phyloP scores from a whole-genome alignment of 1,139 yeast genomes.

The Yamadazyma trypodendri region DNA sequence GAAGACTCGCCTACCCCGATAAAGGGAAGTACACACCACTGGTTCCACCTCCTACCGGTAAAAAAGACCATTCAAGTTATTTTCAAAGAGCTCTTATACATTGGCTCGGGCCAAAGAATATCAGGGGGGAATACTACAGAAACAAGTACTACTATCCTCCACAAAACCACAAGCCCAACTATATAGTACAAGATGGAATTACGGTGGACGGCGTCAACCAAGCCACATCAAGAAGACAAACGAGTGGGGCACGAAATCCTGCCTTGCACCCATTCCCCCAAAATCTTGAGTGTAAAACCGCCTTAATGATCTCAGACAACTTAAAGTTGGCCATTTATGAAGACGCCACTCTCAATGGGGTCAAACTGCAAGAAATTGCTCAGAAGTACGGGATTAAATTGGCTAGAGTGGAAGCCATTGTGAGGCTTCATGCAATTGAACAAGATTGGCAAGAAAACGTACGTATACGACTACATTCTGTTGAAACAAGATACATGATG shows the following conservation, averaged over 20 bases:
- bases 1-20: slow-evolving; percentile 31
- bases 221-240: not conserved
- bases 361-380: slow-evolving; percentile 72
- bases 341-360: slow-evolving; percentile 52
- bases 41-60: slow-evolving; percentile 24
- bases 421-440: slow-evolving; percentile 67
- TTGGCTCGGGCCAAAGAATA: slow-evolving; percentile 81
- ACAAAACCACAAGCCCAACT: slow-evolving; percentile 71
- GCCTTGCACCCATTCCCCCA: slow-evolving; percentile 74
- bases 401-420: slow-evolving; percentile 83
- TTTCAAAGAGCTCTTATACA: slow-evolving; percentile 36
- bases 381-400: slow-evolving; percentile 77
- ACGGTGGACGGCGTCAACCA: slow-evolving; percentile 25
- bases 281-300: slow-evolving; percentile 70
- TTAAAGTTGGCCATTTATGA: slow-evolving; percentile 59
- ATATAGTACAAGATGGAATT: slow-evolving; percentile 61
- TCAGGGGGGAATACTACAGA: slow-evolving; percentile 75
- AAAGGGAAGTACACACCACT: slow-evolving; percentile 23
- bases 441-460: slow-evolving; percentile 58
- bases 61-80: slow-evolving; percentile 31
- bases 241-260: slow-evolving; percentile 24
- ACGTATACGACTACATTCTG: slow-evolving; percentile 34
- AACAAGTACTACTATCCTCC: slow-evolving; percentile 79
- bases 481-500: slow-evolving; percentile 17
- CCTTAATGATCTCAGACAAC: slow-evolving; percentile 54